Percentiles rank a stretch among this genome's conserved stretches.
Evolutionary conservation across 306 rosid genomes (phyloP).

Genomic region (Prinsepia uniflora): DNA sequence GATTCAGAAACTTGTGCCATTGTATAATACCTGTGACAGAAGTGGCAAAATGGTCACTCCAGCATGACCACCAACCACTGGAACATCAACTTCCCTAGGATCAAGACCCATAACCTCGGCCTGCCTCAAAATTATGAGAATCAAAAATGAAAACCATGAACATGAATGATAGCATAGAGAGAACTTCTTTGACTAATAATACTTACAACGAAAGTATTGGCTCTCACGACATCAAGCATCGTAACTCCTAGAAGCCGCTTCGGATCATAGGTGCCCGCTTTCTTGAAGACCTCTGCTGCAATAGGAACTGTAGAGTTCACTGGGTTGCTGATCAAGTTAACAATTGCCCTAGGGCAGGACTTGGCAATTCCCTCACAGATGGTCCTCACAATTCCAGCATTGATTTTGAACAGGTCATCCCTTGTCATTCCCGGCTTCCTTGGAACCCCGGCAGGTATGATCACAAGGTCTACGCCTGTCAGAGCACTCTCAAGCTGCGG

Average conservation of each 20-base stretch:
- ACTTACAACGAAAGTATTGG: constrained; percentile 90
- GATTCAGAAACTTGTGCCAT: not conserved
- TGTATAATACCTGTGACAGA: constrained; percentile 74
- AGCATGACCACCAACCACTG: constrained; percentile 94
- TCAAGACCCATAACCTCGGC: constrained; percentile 91
- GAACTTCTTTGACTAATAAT: not conserved
- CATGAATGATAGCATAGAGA: not conserved
- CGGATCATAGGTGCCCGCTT: constrained; percentile 86
- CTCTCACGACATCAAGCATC: constrained; percentile 85
- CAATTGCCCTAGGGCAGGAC: constrained; percentile 77
- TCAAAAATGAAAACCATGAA: constrained; percentile 3
- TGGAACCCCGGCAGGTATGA: constrained; percentile 92
- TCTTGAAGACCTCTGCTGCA: constrained; percentile 97
- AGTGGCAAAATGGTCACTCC: constrained; percentile 94
- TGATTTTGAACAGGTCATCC: constrained; percentile 88
- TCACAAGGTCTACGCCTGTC: constrained; percentile 78
- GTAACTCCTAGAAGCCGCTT: constrained; percentile 90
- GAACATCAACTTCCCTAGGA: constrained; percentile 95
- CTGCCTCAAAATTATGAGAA: constrained; percentile 32
- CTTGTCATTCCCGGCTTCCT: constrained; percentile 99
- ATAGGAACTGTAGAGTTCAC: constrained; percentile 93
- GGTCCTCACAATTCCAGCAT: constrained; percentile 90
- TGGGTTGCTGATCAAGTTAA: constrained; percentile 95
- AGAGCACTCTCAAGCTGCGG: constrained; percentile 82
- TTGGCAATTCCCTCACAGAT: constrained; percentile 81